Conservation (phyloP, 1,284 basidiomycete species). For the Bondarzewia mesenterica region DNA sequence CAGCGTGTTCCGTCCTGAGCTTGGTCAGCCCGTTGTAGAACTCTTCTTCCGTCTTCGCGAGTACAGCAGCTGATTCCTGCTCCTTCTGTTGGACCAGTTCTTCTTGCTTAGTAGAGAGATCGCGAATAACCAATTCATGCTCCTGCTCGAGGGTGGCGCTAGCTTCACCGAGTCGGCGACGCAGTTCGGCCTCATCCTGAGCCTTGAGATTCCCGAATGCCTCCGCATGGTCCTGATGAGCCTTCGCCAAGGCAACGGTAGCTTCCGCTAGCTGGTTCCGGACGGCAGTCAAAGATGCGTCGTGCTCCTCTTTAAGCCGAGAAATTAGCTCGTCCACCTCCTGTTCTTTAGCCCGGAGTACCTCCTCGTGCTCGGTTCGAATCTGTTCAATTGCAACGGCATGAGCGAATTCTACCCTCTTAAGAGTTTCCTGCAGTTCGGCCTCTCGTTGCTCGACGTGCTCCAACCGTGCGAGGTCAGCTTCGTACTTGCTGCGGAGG, state of each 20-base stretch:
- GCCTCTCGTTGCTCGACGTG: constrained; percentile 49
- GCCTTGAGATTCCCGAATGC: constrained; percentile 26
- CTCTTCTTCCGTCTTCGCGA: constrained; percentile 68
- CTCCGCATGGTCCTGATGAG: constrained; percentile 24
- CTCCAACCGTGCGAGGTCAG: constrained; percentile 40
- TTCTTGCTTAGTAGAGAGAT: constrained; percentile 46
- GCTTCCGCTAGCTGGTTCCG: constrained; percentile 23
- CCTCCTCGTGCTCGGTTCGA: constrained; percentile 45
- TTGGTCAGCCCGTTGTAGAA: constrained; percentile 73
- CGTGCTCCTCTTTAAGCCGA: constrained; percentile 36
- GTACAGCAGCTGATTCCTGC: constrained; percentile 40
- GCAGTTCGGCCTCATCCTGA: constrained; percentile 29
- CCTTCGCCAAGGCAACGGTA: constrained; percentile 20
- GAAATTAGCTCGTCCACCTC: constrained; percentile 42
- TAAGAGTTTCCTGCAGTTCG: constrained; percentile 41
- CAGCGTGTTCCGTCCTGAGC: constrained; percentile 59
- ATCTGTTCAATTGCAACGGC: constrained; percentile 36
- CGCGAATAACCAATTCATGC: constrained; percentile 43
- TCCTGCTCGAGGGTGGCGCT: constrained; percentile 36
- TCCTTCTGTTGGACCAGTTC: constrained; percentile 51
- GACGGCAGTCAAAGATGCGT: constrained; percentile 19
- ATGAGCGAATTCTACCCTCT: constrained; percentile 39
- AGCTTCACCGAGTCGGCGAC: constrained; percentile 31
- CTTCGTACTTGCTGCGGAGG: constrained; percentile 54
- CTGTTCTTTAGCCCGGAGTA: constrained; percentile 39